Evolutionary conservation across 805 yeast genomes (phyloP), one percentile per base, ranked within the genome.

Genomic region (Kockiozyma suomiensis): DNA sequence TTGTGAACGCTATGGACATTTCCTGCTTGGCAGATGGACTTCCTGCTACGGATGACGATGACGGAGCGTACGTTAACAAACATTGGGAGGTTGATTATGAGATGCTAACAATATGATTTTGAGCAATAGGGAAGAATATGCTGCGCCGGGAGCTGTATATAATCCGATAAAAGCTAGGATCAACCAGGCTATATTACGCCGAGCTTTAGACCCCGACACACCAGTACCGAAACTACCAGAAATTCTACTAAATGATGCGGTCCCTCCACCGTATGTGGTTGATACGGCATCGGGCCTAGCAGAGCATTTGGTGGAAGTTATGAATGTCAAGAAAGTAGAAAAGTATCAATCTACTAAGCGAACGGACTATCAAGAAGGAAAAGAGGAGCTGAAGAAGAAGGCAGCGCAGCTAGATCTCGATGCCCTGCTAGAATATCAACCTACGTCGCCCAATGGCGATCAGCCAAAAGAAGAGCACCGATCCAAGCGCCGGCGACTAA

Each of bases 1-100:
- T 76, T 37, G 75, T 85, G 13, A 76, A 78, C 13, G 61, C 69
- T 1, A 73, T 83, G 79, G 82, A 80, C 65, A 64, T 82, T 3
- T 78, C 75, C 21, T 33, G 41, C n/a, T 15, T 59, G 50, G 48
- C 51, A 6, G 62, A 61, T 4, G 42, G 67, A 7, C 60, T 54
- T 19, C 51, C 54, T 15, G 61, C 65, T 6, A 59, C 43, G 2
- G 67, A 63, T 8, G 59, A 58, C 8, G 62, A 56, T 0, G 43
- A 48, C 19, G 69, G 67, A 7, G 64, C 67, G 15, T 75, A 74
- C 56, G 62, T 68, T 32, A 32, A 45, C 6, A 33, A n/a, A 33
- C 5, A 33, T 33, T n/a, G n/a, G n/a, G n/a, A 30, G 6, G 10
- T 30, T 30, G 33, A 30, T 30, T 6, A 7, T 30, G 6, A 30